Percentiles rank a stretch among this genome's conserved stretches.
Conservation (phyloP, 371 early-diverging fungal genomes). For the Smittium mucronatum region DNA sequence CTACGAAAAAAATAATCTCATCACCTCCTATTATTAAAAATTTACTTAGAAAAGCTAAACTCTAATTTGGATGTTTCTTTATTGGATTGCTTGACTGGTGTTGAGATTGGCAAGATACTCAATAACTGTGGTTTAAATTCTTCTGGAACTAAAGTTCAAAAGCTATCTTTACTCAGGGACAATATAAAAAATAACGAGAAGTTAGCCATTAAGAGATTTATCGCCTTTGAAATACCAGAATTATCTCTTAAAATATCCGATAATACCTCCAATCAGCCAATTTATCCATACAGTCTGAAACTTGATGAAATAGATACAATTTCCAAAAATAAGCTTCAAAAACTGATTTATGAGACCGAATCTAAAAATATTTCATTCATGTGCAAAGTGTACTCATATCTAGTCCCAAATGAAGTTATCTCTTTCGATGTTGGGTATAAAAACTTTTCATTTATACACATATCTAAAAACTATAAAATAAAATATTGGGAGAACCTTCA, state of each 20-base stretch:
- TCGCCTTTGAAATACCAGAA: neutral
- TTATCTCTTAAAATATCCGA: neutral
- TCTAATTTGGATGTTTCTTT: too few species aligned
- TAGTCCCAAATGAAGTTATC: slow-evolving; percentile 32
- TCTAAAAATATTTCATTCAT: neutral
- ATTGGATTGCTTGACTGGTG: neutral
- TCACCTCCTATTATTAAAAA: too few species aligned
- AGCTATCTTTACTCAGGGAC: neutral
- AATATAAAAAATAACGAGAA: neutral
- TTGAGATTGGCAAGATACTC: neutral
- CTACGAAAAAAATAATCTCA: too few species aligned
- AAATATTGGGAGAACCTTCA: slow-evolving; percentile 23
- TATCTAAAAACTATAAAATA: slow-evolving; percentile 16
- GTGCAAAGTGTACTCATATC: neutral
- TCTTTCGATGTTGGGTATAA: slow-evolving; percentile 61
- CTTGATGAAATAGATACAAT: too few species aligned
- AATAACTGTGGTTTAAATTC: neutral
- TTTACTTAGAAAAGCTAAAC: too few species aligned
- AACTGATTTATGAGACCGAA: too few species aligned
- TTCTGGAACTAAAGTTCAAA: neutral
- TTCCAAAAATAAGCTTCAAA: too few species aligned
- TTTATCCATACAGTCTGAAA: too few species aligned
- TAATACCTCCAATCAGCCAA: too few species aligned
- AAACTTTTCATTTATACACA: slow-evolving; percentile 48
- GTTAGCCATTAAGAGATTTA: neutral